These are phyloP conservation scores for Thelonectria olida DNA, from an alignment of 2,329 filamentous ascomycete species.

Conservation along the genomic window DNA sequence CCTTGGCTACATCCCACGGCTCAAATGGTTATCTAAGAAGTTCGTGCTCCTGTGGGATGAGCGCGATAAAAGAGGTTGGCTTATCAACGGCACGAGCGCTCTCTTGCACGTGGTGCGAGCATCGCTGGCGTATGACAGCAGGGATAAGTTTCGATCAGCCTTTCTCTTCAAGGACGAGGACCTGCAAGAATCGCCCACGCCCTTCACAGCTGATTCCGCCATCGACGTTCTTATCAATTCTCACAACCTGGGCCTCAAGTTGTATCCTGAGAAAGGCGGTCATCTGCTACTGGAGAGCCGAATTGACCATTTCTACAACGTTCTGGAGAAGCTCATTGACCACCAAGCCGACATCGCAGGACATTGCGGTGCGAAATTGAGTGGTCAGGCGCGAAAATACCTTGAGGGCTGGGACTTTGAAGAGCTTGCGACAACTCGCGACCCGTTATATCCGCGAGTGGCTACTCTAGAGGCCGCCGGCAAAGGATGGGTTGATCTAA, in stretches of 20 bases:
- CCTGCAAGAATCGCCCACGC: neutral
- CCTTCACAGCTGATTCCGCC: conserved; percentile 1
- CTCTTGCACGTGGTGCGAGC: conserved; percentile 35
- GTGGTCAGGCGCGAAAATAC: conserved; percentile 18
- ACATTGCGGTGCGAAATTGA: conserved; percentile 19
- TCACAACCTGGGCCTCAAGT: neutral
- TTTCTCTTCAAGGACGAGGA: conserved; percentile 1
- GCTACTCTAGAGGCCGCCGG: conserved; percentile 20
- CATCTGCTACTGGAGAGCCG: conserved; percentile 18
- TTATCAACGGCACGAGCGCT: conserved; percentile 40
- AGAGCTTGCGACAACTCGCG: conserved; percentile 31
- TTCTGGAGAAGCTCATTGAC: conserved; percentile 39
- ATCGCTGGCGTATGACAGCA: conserved; percentile 22
- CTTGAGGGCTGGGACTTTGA: conserved; percentile 45
- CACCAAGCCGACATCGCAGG: conserved; percentile 27
- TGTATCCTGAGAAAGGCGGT: conserved; percentile 5
- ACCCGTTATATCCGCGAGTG: conserved; percentile 30
- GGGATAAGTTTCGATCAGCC: conserved; percentile 2
- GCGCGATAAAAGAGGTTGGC: conserved; percentile 40
- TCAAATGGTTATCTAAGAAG: conserved; percentile 29
- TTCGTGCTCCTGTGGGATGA: conserved; percentile 40
- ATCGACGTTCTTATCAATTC: conserved; percentile 12
- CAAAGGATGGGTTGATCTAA: conserved; percentile 38
- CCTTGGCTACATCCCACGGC: conserved; percentile 12
- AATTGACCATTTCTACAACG: conserved; percentile 28